Evolutionary conservation across 2,329 filamentous ascomycete genomes (phyloP).

Genomic region (Aspergillus piperis): DNA sequence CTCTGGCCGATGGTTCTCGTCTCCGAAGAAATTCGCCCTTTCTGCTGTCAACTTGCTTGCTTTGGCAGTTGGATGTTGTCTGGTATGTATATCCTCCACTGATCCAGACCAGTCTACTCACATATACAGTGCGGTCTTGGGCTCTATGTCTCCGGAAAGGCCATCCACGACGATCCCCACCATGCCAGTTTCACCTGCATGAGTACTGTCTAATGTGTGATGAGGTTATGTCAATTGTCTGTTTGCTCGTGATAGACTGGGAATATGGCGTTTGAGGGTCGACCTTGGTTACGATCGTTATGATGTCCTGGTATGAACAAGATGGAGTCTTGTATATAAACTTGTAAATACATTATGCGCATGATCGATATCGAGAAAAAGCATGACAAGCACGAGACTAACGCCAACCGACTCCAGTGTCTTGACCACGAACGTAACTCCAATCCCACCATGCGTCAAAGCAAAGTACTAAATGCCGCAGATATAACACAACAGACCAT

Average conservation of each 20-base stretch:
- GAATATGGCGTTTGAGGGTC: not conserved
- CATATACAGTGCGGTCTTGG: slow-evolving; percentile 33
- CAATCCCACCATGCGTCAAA: no score
- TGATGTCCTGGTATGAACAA: not conserved
- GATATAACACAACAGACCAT: no score
- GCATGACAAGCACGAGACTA: not conserved
- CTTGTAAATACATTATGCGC: not conserved
- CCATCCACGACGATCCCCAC: slow-evolving; percentile 36
- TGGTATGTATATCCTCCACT: slow-evolving; percentile 21
- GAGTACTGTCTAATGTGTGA: slow-evolving; percentile 25
- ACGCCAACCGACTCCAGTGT: not conserved
- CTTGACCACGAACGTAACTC: no score
- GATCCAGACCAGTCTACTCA: not conserved
- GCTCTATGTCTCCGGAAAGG: slow-evolving; percentile 37
- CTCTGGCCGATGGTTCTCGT: slow-evolving; percentile 33
- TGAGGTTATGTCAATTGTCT: not conserved
- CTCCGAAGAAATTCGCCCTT: slow-evolving; percentile 32
- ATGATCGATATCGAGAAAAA: not conserved
- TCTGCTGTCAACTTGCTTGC: slow-evolving; percentile 29
- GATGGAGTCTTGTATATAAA: not conserved
- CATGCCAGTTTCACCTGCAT: slow-evolving; percentile 36
- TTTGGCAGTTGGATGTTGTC: slow-evolving; percentile 24
- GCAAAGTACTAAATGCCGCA: no score
- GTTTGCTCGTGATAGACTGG: not conserved
- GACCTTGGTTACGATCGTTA: not conserved